Conservation (phyloP, 2,329 filamentous ascomycete genomes). For the Cladosporium cucumerinum region DNA sequence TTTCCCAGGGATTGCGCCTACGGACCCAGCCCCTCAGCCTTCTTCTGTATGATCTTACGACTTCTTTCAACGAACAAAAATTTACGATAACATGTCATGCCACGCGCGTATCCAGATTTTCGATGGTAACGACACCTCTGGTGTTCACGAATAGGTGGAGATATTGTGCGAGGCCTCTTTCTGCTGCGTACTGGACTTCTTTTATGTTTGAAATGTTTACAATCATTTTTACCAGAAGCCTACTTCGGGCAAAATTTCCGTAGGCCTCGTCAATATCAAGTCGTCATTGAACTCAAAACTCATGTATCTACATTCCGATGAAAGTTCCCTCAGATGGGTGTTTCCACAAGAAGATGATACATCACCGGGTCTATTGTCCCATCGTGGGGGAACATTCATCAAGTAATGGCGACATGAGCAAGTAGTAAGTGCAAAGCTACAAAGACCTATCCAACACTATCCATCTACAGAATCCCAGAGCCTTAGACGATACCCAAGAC, state of each 20-base stretch:
- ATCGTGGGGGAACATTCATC: not conserved
- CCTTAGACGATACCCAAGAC: not conserved
- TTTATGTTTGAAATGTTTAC: not conserved
- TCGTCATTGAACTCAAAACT: not conserved
- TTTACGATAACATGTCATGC: not conserved
- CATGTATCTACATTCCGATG: too few species aligned
- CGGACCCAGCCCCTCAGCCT: not conserved
- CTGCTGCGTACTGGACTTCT: not conserved
- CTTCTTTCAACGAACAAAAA: not conserved
- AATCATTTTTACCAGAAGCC: not conserved
- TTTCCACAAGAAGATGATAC: not conserved
- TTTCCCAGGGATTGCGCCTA: not conserved
- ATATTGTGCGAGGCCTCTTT: not conserved
- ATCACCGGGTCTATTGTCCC: too few species aligned
- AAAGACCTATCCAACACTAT: not conserved
- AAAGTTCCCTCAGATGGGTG: not conserved
- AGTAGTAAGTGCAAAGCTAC: not conserved
- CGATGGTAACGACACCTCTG: not conserved
- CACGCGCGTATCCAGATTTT: not conserved
- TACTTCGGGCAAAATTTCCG: not conserved
- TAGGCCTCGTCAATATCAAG: too few species aligned
- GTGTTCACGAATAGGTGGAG: not conserved
- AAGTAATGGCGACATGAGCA: not conserved
- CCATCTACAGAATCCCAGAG: too few species aligned
- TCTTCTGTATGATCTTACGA: not conserved